Evolutionary conservation across 2,329 filamentous ascomycete species (phyloP).

Genomic region (Hyphodiscus sp.): DNA sequence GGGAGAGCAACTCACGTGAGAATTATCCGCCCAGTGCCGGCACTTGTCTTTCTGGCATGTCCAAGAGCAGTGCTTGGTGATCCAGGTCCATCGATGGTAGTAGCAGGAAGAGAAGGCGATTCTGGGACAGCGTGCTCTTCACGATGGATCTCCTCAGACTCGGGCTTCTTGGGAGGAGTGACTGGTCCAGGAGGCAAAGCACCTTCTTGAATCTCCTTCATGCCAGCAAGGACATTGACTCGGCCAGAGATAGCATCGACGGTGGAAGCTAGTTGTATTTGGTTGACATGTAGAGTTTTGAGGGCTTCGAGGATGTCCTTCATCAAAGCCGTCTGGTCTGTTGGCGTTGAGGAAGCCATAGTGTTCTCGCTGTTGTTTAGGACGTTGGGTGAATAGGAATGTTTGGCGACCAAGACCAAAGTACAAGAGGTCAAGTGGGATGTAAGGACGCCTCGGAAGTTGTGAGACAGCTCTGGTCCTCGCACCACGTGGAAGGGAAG

Average conservation of each 20-base stretch:
- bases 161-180: conserved; percentile 8
- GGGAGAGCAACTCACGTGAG: conserved; percentile 42
- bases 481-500: neutral
- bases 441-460: neutral
- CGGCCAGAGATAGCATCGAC: conserved; percentile 55
- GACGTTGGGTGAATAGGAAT: neutral
- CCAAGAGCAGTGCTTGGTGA: conserved; percentile 2
- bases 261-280: conserved; percentile 46
- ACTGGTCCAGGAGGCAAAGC: conserved; percentile 26
- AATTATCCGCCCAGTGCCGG: conserved; percentile 52
- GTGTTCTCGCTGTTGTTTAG: conserved; percentile 5
- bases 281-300: conserved; percentile 48
- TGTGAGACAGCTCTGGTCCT: neutral
- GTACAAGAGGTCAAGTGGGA: neutral
- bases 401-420: neutral
- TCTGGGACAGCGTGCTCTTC: conserved; percentile 25
- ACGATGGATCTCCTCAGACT: conserved; percentile 10
- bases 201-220: conserved; percentile 49
- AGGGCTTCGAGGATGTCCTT: conserved; percentile 50
- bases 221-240: conserved; percentile 52
- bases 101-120: conserved; percentile 27
- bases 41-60: conserved; percentile 31
- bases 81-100: conserved; percentile 16
- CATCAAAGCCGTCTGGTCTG: conserved; percentile 32
- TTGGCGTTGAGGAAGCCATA: conserved; percentile 21